Evolutionary conservation across 2,329 filamentous ascomycete species (phyloP).

Genomic region (Paecilomyces niveus): DNA sequence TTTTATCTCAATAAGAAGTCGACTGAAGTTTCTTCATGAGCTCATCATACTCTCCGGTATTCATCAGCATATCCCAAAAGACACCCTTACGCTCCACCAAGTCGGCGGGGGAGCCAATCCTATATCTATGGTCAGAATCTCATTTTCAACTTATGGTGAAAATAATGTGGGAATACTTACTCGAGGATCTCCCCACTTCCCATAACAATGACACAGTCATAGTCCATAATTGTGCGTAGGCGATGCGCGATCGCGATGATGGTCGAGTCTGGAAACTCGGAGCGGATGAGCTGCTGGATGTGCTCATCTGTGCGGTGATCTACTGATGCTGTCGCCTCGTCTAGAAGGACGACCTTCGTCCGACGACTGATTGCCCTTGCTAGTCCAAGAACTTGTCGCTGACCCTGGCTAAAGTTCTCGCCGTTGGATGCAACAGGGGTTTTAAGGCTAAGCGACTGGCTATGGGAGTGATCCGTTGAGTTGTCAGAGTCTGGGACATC

Average conservation of each 20-base stretch:
- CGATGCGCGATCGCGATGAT: constrained; percentile 63
- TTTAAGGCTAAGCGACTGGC: constrained; percentile 32
- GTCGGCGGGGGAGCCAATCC: constrained; percentile 15
- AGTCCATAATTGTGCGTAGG: constrained; percentile 57
- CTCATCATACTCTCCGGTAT: constrained; percentile 20
- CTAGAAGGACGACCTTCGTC: constrained; percentile 52
- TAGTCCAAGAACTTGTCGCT: constrained; percentile 56
- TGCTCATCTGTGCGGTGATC: constrained; percentile 52
- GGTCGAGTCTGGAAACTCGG: constrained; percentile 47
- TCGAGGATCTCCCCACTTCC: constrained; percentile 48
- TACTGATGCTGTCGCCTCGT: constrained; percentile 59
- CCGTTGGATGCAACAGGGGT: constrained; percentile 52
- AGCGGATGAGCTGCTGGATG: constrained; percentile 51
- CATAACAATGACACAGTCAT: constrained; percentile 54
- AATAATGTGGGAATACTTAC: constrained; percentile 21
- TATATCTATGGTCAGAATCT: constrained; percentile 1
- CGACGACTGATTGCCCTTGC: constrained; percentile 53
- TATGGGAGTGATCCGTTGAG: constrained; percentile 6
- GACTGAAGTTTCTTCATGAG: constrained; percentile 12
- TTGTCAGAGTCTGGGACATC: constrained; percentile 16
- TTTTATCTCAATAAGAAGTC: background rate
- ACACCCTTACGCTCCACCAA: constrained; percentile 12
- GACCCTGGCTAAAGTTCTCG: constrained; percentile 44
- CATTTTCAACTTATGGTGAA: background rate
- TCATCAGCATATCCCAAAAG: constrained; percentile 19